phyloP scores from a whole-genome alignment of 768 basidiomycete species.

The Naganishia onofrii region DNA sequence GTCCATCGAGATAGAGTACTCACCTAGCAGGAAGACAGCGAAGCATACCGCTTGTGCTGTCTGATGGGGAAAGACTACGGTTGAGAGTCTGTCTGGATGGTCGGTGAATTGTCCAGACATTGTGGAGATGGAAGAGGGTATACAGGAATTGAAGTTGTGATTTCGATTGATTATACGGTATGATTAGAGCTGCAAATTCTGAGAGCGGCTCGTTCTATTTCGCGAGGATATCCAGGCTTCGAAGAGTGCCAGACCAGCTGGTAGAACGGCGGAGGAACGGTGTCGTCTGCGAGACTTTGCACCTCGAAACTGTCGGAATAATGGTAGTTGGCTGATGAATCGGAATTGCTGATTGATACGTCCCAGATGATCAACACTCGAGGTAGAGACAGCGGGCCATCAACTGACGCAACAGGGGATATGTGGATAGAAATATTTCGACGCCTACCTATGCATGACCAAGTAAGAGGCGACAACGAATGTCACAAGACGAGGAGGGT shows the following conservation, averaged over 20 bases:
- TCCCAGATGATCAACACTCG: too few species aligned
- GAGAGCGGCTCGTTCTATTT: not conserved
- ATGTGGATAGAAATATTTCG: too few species aligned
- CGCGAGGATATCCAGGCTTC: not conserved
- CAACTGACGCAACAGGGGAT: too few species aligned
- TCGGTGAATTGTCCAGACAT: slow-evolving; percentile 18
- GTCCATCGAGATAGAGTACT: not conserved
- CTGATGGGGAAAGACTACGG: slow-evolving; percentile 11
- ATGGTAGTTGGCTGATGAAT: too few species aligned
- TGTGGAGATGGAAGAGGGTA: not conserved
- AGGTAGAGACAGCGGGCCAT: too few species aligned
- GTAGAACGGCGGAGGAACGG: too few species aligned
- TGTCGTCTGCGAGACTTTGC: too few species aligned
- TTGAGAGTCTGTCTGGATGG: slow-evolving; percentile 7
- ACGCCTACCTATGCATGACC: not conserved
- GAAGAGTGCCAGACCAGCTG: not conserved
- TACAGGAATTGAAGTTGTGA: not conserved
- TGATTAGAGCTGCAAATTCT: not conserved
- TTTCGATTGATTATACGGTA: not conserved
- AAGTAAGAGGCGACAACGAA: not conserved
- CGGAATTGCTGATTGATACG: too few species aligned
- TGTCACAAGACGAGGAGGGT: too few species aligned
- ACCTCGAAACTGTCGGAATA: too few species aligned
- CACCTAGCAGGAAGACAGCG: slow-evolving; percentile 8
- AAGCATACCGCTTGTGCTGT: slow-evolving; percentile 11